Conservation (phyloP, 192 early-diverging fungal species). For the Gryganskiella cystojenkinii region DNA sequence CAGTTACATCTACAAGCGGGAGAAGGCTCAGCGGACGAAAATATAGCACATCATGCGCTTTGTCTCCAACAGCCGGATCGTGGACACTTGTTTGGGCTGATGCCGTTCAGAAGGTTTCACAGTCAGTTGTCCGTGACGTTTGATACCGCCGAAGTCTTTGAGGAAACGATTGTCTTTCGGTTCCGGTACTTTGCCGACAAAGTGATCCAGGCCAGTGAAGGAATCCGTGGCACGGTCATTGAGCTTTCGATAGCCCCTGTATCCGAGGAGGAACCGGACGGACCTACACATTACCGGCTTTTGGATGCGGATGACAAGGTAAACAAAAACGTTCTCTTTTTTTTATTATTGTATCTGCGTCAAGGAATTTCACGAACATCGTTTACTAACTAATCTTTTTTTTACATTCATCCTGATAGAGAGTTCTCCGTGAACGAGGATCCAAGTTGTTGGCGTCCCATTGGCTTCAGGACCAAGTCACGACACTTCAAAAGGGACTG, state of each 20-base stretch:
- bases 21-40: constrained; percentile 1
- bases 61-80: constrained; percentile 28
- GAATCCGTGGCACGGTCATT: constrained; percentile 39
- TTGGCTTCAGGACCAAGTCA: constrained; percentile 50
- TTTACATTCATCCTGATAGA: constrained; percentile 4
- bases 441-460: constrained; percentile 45
- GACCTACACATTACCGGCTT: constrained; percentile 17
- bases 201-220: constrained; percentile 40
- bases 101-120: constrained; percentile 43
- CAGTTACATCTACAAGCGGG: too few relatives aligned
- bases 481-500: constrained; percentile 35
- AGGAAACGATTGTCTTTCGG: constrained; percentile 21
- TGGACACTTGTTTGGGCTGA: constrained; percentile 19
- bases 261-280: constrained; percentile 1
- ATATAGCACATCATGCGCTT: constrained; percentile 23
- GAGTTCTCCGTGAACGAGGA: constrained; percentile 37
- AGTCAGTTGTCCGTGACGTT: constrained; percentile 22
- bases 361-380: too few relatives aligned
- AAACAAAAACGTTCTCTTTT: neutral
- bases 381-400: too few relatives aligned
- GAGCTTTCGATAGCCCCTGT: constrained; percentile 28
- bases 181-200: constrained; percentile 31
- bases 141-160: constrained; percentile 26
- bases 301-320: constrained; percentile 51
- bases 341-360: neutral